Conservation (phyloP, 2,329 filamentous ascomycete species). For the Fusarium nanum region DNA sequence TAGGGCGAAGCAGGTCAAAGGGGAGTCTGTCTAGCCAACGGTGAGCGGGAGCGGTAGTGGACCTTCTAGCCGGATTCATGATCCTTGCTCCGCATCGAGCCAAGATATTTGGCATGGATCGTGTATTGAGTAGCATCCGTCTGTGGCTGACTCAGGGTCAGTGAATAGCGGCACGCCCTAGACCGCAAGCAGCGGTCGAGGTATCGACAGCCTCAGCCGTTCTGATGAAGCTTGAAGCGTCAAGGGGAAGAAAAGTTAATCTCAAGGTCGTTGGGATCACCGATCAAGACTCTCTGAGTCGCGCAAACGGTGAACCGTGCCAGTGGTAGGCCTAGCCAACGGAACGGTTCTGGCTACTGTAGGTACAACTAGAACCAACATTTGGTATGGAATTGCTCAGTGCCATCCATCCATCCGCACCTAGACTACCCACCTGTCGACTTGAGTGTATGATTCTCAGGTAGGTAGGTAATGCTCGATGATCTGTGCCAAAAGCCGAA, state of each 20-base stretch:
- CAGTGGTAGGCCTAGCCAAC: not conserved
- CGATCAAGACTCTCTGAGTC: slow-evolving; percentile 21
- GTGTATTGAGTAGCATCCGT: slow-evolving; percentile 18
- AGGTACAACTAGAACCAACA: not conserved
- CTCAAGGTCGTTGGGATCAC: not conserved
- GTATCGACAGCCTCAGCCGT: slow-evolving; percentile 30
- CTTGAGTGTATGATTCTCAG: not conserved
- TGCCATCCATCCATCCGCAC: not conserved
- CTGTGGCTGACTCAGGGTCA: slow-evolving; percentile 35
- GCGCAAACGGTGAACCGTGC: slow-evolving; percentile 10
- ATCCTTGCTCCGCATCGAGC: slow-evolving; percentile 27
- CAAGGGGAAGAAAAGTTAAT: slow-evolving; percentile 7
- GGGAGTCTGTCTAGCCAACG: slow-evolving; percentile 36
- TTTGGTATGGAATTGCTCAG: not conserved
- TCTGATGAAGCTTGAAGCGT: slow-evolving; percentile 13
- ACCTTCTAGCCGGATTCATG: slow-evolving; percentile 16
- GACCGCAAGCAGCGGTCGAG: slow-evolving; percentile 28
- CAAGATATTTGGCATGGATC: slow-evolving; percentile 34
- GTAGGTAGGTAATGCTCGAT: not conserved
- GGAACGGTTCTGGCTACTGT: not conserved
- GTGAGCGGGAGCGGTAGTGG: slow-evolving; percentile 39
- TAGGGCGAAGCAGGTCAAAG: not conserved
- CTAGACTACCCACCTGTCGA: not conserved
- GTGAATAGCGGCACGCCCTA: slow-evolving; percentile 30
- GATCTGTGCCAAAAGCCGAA: not conserved